phyloP scores from a whole-genome alignment of 2,329 filamentous ascomycete species.

The Sporothrix brasiliensis region DNA sequence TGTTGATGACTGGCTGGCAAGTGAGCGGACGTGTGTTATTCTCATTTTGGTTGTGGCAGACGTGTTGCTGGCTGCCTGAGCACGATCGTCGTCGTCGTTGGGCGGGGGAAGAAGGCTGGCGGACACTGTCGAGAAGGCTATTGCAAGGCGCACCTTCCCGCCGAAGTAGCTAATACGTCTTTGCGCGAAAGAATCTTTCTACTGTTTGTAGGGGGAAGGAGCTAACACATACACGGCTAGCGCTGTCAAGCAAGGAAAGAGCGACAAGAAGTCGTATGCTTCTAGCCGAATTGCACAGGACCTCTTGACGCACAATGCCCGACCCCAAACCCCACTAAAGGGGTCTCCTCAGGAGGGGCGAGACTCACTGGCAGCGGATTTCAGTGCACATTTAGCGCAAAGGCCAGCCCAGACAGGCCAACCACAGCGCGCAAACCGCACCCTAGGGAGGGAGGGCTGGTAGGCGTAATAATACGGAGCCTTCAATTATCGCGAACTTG shows the following conservation, averaged over 20 bases:
- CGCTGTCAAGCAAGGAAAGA: neutral
- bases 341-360: conserved; percentile 21
- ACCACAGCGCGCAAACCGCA: conserved; percentile 2
- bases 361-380: conserved; percentile 12
- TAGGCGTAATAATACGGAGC: conserved; percentile 19
- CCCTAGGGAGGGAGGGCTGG: neutral
- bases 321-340: conserved; percentile 29
- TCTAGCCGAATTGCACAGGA: conserved; percentile 14
- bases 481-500: conserved; percentile 35
- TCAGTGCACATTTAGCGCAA: conserved; percentile 4
- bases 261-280: neutral
- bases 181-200: conserved; percentile 23
- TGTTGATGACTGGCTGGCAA: conserved; percentile 26
- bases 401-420: conserved; percentile 14
- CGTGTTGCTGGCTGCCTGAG: conserved; percentile 18
- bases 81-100: conserved; percentile 7
- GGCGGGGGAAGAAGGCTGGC: conserved; percentile 2
- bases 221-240: neutral
- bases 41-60: conserved; percentile 32
- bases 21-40: conserved; percentile 22
- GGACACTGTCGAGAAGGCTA: conserved; percentile 9
- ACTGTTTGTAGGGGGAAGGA: conserved; percentile 20
- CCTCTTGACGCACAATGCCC: neutral
- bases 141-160: neutral
- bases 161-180: conserved; percentile 12